Evolutionary conservation across 768 basidiomycete species (phyloP).

Genomic region (Gloeostereum incarnatum): DNA sequence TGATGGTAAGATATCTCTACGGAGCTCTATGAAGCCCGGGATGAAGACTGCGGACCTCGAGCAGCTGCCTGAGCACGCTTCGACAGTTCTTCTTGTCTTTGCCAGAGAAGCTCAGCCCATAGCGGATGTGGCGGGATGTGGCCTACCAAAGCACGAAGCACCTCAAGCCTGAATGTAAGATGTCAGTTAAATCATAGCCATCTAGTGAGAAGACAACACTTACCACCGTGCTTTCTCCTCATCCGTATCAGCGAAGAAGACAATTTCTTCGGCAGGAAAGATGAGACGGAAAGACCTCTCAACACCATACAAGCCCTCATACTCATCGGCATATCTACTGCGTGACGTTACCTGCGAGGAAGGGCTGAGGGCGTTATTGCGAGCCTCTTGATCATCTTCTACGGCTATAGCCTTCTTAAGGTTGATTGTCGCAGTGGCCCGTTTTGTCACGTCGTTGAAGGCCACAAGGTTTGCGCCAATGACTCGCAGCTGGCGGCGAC

Average conservation of each 20-base stretch:
- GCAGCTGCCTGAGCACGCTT: neutral
- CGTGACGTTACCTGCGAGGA: conserved; percentile 25
- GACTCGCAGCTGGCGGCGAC: conserved; percentile 74
- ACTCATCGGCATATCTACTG: conserved; percentile 40
- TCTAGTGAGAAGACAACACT: conserved; percentile 13
- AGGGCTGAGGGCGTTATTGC: conserved; percentile 35
- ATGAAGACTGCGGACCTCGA: too few species aligned
- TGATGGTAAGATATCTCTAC: too few species aligned
- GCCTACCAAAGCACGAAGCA: conserved; percentile 76
- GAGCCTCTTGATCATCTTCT: conserved; percentile 63
- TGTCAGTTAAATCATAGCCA: conserved; percentile 1
- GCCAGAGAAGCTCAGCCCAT: conserved; percentile 90
- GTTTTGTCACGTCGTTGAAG: conserved; percentile 90
- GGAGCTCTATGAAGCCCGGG: too few species aligned
- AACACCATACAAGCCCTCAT: conserved; percentile 57
- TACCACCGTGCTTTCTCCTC: conserved; percentile 85
- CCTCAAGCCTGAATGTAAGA: conserved; percentile 57
- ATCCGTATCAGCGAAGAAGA: conserved; percentile 88
- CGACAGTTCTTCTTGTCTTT: conserved; percentile 49
- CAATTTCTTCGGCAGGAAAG: conserved; percentile 71
- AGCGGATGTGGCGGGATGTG: conserved; percentile 87
- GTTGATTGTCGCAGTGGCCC: conserved; percentile 83
- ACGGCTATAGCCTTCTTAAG: conserved; percentile 74
- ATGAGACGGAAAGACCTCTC: conserved; percentile 80
- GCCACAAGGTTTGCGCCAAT: conserved; percentile 83